Percentiles rank a stretch among this genome's conserved stretches.
These are phyloP conservation scores for Leccinum subgranulosum DNA, from an alignment of 768 basidiomycete species.

Conservation along the genomic window DNA sequence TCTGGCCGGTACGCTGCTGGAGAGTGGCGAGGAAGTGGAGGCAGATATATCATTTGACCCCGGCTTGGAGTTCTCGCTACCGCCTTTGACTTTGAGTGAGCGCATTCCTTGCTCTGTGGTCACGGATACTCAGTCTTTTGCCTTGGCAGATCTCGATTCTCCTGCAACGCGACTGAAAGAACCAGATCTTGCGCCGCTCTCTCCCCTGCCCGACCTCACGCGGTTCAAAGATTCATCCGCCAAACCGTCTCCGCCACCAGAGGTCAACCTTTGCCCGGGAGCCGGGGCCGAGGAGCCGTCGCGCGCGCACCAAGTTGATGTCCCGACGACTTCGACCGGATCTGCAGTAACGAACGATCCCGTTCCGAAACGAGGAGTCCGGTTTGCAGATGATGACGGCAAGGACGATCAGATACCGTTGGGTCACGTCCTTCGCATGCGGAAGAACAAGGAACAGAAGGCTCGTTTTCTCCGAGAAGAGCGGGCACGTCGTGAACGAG, in stretches of 20 bases:
- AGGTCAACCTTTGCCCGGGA: not conserved
- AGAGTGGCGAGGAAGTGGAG: constrained; percentile 11
- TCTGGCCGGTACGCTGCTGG: constrained; percentile 48
- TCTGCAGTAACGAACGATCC: constrained; percentile 8
- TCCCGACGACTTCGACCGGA: constrained; percentile 5
- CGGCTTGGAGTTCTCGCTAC: constrained; percentile 13
- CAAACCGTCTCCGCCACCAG: constrained; percentile 1
- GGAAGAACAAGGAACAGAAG: constrained; percentile 72
- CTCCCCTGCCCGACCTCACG: not conserved
- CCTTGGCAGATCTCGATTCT: constrained; percentile 22
- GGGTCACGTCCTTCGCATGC: constrained; percentile 65
- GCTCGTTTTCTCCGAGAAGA: constrained; percentile 62
- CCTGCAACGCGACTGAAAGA: constrained; percentile 10
- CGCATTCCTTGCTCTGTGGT: not conserved
- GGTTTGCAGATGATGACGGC: constrained; percentile 59
- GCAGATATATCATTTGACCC: constrained; percentile 14
- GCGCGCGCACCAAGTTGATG: not conserved
- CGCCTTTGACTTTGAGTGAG: constrained; percentile 20
- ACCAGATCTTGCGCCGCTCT: constrained; percentile 1
- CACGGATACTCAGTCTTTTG: constrained; percentile 10
- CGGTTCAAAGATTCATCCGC: constrained; percentile 3
- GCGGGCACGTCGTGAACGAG: constrained; percentile 48
- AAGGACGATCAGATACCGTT: constrained; percentile 69
- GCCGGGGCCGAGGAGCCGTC: not conserved
- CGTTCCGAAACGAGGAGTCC: constrained; percentile 49